Conservation (phyloP, 768 basidiomycete genomes). For the Pleurotus tuber-regium region DNA sequence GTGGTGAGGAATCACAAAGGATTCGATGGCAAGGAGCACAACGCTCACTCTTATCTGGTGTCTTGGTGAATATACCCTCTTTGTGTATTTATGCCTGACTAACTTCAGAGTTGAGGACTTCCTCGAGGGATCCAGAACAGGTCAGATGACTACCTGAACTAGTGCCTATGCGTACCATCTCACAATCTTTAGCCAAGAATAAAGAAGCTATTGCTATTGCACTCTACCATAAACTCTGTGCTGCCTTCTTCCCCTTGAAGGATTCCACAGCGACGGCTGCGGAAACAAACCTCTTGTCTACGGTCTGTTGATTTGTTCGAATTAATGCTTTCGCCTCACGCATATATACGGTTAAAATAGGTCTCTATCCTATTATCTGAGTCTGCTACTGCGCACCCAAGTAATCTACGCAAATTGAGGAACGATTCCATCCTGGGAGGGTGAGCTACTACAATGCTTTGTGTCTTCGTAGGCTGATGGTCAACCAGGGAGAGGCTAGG, state of each 20-base stretch:
- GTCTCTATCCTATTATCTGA: constrained; percentile 54
- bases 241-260: constrained; percentile 25
- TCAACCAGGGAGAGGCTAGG: constrained; percentile 44
- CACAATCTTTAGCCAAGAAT: constrained; percentile 37
- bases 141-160: constrained; percentile 20
- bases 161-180: too few relatives aligned
- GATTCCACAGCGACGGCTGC: constrained; percentile 7
- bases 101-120: constrained; percentile 25
- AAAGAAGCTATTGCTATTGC: constrained; percentile 21
- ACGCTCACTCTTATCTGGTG: constrained; percentile 48
- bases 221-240: constrained; percentile 14
- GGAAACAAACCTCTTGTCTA: constrained; percentile 27
- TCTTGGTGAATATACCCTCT: constrained; percentile 35
- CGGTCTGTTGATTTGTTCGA: constrained; percentile 3
- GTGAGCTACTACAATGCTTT: constrained; percentile 26
- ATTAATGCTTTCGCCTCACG: not conserved
- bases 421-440: constrained; percentile 44
- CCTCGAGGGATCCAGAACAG: constrained; percentile 27
- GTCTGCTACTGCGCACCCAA: constrained; percentile 34
- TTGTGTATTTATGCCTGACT: not conserved
- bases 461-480: not conserved
- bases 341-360: constrained; percentile 25
- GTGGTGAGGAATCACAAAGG: constrained; percentile 16
- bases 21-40: constrained; percentile 45
- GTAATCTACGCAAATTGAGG: constrained; percentile 47